Evolutionary conservation across 164 flowering plant genomes (phyloP).

Genomic region (Umbellularia californica): DNA sequence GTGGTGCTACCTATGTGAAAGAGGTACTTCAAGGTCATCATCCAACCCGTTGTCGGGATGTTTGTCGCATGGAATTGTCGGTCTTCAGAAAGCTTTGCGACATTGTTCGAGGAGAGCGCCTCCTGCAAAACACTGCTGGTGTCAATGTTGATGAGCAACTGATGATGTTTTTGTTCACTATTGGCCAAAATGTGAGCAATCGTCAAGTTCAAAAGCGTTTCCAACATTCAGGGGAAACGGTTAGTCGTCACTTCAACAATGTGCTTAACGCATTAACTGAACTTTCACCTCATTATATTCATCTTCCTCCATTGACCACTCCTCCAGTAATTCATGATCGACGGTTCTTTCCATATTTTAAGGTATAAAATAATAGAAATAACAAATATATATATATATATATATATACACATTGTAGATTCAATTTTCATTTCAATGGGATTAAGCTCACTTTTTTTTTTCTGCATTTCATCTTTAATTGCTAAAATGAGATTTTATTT

Average conservation of each 20-base stretch:
- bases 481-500: neutral
- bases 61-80: neutral
- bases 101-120: neutral
- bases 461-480: neutral
- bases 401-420: no score
- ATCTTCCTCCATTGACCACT: neutral
- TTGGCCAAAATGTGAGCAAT: neutral
- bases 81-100: neutral
- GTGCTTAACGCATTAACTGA: neutral
- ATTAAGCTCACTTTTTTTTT: neutral
- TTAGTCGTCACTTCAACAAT: neutral
- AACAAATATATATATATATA: neutral
- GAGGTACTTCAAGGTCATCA: slow-evolving; percentile 1
- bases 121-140: neutral
- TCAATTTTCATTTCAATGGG: neutral
- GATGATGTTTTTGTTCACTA: slow-evolving; percentile 1
- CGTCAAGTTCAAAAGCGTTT: neutral
- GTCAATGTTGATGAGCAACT: slow-evolving; percentile 4
- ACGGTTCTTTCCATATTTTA: neutral
- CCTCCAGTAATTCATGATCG: slow-evolving; percentile 1
- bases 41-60: neutral
- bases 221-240: slow-evolving; percentile 3
- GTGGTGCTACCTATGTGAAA: neutral
- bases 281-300: neutral
- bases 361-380: neutral